These are phyloP conservation scores for Yamadazyma membranifaciens DNA, from an alignment of 1,139 yeast genomes.

Conservation along the genomic window DNA sequence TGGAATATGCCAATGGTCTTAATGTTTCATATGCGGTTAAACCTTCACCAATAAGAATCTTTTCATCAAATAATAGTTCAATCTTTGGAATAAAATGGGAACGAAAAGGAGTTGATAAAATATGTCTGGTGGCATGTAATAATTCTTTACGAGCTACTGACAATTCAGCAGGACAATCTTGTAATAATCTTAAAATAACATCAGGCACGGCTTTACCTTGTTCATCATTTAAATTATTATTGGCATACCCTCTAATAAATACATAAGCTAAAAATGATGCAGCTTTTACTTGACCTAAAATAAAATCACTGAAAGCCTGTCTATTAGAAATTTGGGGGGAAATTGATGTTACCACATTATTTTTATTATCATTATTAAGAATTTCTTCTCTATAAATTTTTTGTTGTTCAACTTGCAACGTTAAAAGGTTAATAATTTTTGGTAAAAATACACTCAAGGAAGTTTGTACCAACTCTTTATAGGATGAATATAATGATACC, in stretches of 20 bases:
- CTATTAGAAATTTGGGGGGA: constrained; percentile 75
- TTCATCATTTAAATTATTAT: constrained; percentile 57
- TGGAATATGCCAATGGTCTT: constrained; percentile 88
- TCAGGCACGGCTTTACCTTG: constrained; percentile 79
- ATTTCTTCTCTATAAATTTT: constrained; percentile 41
- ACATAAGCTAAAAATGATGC: constrained; percentile 94
- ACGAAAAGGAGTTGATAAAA: constrained; percentile 84
- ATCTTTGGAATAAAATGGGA: constrained; percentile 81
- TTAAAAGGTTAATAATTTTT: constrained; percentile 70
- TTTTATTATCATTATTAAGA: constrained; percentile 37
- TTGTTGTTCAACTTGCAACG: constrained; percentile 65
- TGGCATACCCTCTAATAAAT: constrained; percentile 78
- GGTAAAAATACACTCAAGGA: constrained; percentile 81
- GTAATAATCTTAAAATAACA: constrained; percentile 77
- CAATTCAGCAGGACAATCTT: constrained; percentile 96
- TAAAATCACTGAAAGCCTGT: constrained; percentile 81
- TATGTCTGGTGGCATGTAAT: constrained; percentile 91
- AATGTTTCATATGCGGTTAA: constrained; percentile 87
- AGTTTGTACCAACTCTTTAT: constrained; percentile 69
- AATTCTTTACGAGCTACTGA: constrained; percentile 92
- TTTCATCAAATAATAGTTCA: constrained; percentile 80
- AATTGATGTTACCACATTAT: constrained; percentile 49
- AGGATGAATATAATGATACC: constrained; percentile 87
- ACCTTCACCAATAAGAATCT: constrained; percentile 88
- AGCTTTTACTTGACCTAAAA: constrained; percentile 95